Percentiles rank a stretch among this genome's conserved stretches.
Evolutionary conservation across 1,139 yeast species (phyloP).

Genomic region (Lodderomyces orthopsilosis): DNA sequence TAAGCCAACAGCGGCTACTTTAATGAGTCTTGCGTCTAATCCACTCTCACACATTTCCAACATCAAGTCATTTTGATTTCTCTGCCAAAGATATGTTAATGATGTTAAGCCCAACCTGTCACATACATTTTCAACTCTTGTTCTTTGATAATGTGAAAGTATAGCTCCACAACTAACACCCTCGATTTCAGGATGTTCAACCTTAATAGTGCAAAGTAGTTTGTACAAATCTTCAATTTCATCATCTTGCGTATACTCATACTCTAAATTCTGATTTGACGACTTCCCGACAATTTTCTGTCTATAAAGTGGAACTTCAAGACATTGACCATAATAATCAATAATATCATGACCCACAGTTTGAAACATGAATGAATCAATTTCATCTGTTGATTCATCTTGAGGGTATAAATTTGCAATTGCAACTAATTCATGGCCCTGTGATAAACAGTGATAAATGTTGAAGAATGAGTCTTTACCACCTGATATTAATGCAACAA

Average conservation of each 20-base stretch:
- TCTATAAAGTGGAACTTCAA: conserved; percentile 78
- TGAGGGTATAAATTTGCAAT: conserved; percentile 81
- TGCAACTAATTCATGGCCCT: conserved; percentile 83
- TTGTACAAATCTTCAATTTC: conserved; percentile 79
- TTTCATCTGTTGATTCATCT: conserved; percentile 48
- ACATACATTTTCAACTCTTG: conserved; percentile 91
- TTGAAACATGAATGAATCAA: conserved; percentile 96
- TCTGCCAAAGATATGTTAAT: conserved; percentile 84
- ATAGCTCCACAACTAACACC: conserved; percentile 97
- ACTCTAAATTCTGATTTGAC: conserved; percentile 66
- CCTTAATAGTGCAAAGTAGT: conserved; percentile 47
- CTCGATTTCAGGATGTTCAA: conserved; percentile 65
- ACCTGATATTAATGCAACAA: conserved; percentile 88
- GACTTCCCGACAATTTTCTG: conserved; percentile 59
- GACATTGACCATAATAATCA: conserved; percentile 60
- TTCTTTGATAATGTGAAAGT: conserved; percentile 86
- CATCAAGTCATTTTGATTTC: conserved; percentile 77
- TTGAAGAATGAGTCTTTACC: conserved; percentile 95
- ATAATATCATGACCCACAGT: conserved; percentile 94
- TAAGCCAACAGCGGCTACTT: conserved; percentile 92
- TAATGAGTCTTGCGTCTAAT: conserved; percentile 81
- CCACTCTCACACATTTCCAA: conserved; percentile 72
- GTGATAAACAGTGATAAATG: conserved; percentile 73
- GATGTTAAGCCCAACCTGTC: conserved; percentile 63
- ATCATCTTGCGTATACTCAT: conserved; percentile 60